Base-by-base conservation (phyloP, 2,329 filamentous ascomycete species). In the Beauveria scarabaeidicola region DNA sequence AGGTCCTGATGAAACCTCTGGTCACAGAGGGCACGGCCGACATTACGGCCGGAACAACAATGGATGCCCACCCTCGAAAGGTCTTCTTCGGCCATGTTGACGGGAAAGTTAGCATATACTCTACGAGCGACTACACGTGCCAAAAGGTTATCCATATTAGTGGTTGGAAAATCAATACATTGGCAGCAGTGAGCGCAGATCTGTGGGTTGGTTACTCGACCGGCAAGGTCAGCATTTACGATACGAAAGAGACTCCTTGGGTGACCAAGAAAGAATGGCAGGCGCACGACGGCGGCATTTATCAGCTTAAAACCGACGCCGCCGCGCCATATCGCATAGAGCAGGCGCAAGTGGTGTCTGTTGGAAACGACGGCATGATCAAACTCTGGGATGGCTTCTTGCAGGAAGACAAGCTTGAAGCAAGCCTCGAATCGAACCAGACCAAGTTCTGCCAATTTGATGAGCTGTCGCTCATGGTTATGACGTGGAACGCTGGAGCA, bases 401-500 rank as follows among this genome's bases (percentile, higher is more conserved):
- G 57, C 87, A 94, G 71, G 91, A 96, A 27, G 94, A 97, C 73
- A 97, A 91, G 88, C 79, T 97, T n/a, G 92, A 97, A 73, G 78
- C 81, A 40, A 84, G 90, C 63, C 96, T 99, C 91, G 91, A 95
- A 69, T 81, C 82, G 36, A 85, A 86, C 62, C 92, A 97, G 67
- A 79, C 82, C 0, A 83, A 94, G 52, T 97, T 90, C 69, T 97
- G 92, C 76, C 81, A 83, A 29, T 96, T 97, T 71, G 82, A 91
- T 58, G 87, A 95, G 66, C 78, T 97, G 60, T 87, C 85, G 52
- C 86, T 89, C 13, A 78, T 91, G 41, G 84, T 96, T 27, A 81
- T 97, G 77, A 97, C 92, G 0, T 99, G 94, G 94, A 99, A 99
- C 70, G 93, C 92, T 1, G 94, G 94, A 1, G 94, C 94, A n/a